A percentile compares a stretch with the other conserved stretches of the same genome.
These are phyloP conservation scores for Phytophthora crassamura DNA, from an alignment of 352 stramenopile genomes.

Conservation along the genomic window DNA sequence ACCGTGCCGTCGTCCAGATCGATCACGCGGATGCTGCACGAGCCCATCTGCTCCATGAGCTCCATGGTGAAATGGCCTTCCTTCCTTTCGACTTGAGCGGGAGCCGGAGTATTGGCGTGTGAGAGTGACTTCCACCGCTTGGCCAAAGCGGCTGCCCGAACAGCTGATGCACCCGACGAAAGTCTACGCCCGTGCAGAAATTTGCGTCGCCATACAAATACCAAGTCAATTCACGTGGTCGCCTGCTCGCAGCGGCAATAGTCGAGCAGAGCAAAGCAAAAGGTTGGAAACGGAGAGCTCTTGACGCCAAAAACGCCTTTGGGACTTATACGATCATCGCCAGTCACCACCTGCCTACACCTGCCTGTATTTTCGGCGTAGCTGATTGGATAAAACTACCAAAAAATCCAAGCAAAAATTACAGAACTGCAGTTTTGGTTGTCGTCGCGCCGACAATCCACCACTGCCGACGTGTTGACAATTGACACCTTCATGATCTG, in stretches of 20 bases:
- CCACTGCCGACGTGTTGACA: slow-evolving; percentile 1
- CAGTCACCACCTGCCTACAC: slow-evolving; percentile 1
- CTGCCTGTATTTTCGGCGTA: neutral
- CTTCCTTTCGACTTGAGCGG: neutral
- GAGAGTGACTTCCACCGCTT: neutral
- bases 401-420: slow-evolving; percentile 34
- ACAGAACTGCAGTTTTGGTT: slow-evolving; percentile 1
- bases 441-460: slow-evolving; percentile 3
- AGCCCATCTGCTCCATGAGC: slow-evolving; percentile 34
- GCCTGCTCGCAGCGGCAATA: neutral
- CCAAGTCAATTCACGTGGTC: too few species aligned
- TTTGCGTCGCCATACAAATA: too few species aligned
- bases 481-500: too few species aligned
- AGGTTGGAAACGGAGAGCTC: neutral
- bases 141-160: neutral
- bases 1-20: slow-evolving; percentile 86
- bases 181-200: neutral
- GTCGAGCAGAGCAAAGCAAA: too few species aligned
- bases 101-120: slow-evolving; percentile 13
- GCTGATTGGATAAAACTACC: slow-evolving; percentile 11
- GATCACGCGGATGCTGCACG: slow-evolving; percentile 80
- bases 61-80: slow-evolving; percentile 32
- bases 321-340: too few species aligned
- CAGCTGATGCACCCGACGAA: neutral
- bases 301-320: too few species aligned